Base-by-base conservation (phyloP, 1,139 yeast species). In the Protomyces inundatus region DNA sequence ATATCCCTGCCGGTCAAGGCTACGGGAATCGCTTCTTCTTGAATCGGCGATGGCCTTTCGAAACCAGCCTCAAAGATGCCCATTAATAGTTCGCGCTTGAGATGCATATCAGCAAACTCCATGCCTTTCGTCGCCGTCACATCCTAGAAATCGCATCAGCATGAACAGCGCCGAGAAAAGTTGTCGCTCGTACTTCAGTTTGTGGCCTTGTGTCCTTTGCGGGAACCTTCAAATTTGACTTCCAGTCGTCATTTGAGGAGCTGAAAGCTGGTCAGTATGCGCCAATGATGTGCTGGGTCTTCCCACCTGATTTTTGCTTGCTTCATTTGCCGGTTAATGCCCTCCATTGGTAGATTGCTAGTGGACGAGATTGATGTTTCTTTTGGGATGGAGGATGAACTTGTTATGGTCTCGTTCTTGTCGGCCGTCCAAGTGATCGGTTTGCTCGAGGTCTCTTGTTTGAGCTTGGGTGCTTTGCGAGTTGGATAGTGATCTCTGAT, bases 11-110 rank as follows among this genome's bases (percentile, higher is more conserved):
- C 98, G 58, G 95, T 87, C 61, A 93, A 81, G 0, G 98, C 97
- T 75, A 90, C 88, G 3, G 98, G 98, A 66, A 93, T 93, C 12
- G 97, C 85, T 76, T 91, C 98, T 79, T 93, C 98, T 78, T 93
- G 99, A 73, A 93, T 90, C 30, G 99, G 98, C 32, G 97, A 90
- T 7, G 99, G 98, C 74, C 88, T 90, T 75, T 93, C 99, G 73
- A 93, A 93, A 55, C 99, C 98, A 1, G 98, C 98, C 76, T 95
- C 99, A 74, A 91, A 93, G 70, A 93, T 93, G 42, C 98, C 98
- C 98, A 93, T 95, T 73, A 95, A 80, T 68, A 93, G 82, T 73
- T 93, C 97, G 76, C 98, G 61, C 46, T 60, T 60, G 37, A 64
- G 58, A 45, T 61, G 51, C 39, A 64, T 55, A 72, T 91, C 96